phyloP scores from a whole-genome alignment of 2,329 filamentous ascomycete genomes.

The Cladophialophora exuberans region DNA sequence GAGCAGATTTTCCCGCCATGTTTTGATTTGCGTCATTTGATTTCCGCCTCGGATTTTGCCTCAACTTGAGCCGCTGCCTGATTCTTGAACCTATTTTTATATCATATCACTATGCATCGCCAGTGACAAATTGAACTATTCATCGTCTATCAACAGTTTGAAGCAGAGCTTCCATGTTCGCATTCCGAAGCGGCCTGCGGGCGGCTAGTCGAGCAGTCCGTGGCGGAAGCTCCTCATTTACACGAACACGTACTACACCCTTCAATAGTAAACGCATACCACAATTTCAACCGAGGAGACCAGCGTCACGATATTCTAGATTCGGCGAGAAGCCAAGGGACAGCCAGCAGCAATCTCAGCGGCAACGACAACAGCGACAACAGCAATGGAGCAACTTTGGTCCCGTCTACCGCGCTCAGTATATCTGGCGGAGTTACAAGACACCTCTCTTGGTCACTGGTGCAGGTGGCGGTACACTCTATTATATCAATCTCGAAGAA shows the following conservation, averaged over 20 bases:
- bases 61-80: too few species aligned
- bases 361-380: too few species aligned
- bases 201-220: slow-evolving; percentile 10
- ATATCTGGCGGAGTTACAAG: slow-evolving; percentile 32
- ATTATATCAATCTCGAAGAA: slow-evolving; percentile 59
- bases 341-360: slow-evolving; percentile 5
- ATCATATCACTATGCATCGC: not conserved
- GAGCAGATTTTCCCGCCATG: not conserved
- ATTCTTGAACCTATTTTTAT: too few species aligned
- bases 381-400: slow-evolving; percentile 30
- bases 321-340: slow-evolving; percentile 18
- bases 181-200: slow-evolving; percentile 18
- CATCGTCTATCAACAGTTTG: too few species aligned
- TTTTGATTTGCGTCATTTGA: not conserved
- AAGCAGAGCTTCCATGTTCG: slow-evolving; percentile 25
- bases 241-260: not conserved
- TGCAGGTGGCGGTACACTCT: slow-evolving; percentile 52
- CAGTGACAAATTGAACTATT: not conserved
- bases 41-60: not conserved
- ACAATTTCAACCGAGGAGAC: slow-evolving; percentile 17
- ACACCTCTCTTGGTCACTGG: slow-evolving; percentile 31
- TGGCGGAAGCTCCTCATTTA: not conserved
- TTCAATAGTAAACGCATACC: not conserved
- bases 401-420: slow-evolving; percentile 30
- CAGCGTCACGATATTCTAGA: slow-evolving; percentile 24